A percentile compares a stretch with the other conserved stretches of the same genome.
phyloP scores from a whole-genome alignment of 306 rosid species.

The Cucumis cinereus region DNA sequence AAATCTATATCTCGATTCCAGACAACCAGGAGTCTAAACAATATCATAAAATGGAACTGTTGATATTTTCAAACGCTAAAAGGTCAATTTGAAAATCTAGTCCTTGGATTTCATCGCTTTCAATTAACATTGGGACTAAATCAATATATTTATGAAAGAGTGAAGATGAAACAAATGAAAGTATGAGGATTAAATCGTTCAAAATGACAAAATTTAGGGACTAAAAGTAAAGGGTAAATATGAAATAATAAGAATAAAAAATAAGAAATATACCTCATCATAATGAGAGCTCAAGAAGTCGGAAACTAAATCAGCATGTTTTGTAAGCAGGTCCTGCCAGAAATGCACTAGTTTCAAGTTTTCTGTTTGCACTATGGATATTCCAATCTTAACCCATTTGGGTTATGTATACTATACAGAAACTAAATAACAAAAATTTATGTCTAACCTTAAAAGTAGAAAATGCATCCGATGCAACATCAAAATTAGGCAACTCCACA shows the following conservation, averaged over 20 bases:
- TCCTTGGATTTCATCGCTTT: not conserved
- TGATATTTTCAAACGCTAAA: not conserved
- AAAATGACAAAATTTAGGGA: not conserved
- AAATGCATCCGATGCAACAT: slow-evolving; percentile 91
- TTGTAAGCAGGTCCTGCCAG: slow-evolving; percentile 83
- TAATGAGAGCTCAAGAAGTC: slow-evolving; percentile 68
- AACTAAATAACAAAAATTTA: not conserved
- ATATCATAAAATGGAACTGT: not conserved
- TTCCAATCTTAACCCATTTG: not conserved
- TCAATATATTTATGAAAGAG: not conserved
- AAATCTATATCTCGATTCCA: not conserved
- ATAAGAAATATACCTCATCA: slow-evolving; percentile 48
- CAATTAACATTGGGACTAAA: not conserved
- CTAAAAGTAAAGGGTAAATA: not conserved
- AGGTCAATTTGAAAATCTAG: not conserved
- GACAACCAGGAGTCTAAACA: not conserved
- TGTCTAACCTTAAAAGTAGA: slow-evolving; percentile 81
- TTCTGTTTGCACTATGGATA: not conserved
- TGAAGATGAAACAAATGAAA: not conserved
- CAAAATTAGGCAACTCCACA: slow-evolving; percentile 84
- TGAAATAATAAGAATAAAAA: slow-evolving; percentile 3
- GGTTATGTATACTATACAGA: not conserved
- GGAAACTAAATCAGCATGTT: slow-evolving; percentile 56
- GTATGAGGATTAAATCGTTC: not conserved
- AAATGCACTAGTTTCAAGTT: slow-evolving; percentile 2